Percentiles rank a stretch among this genome's conserved stretches.
Evolutionary conservation across 208 protist genomes (phyloP).

Genomic region (Porcisia deanei): DNA sequence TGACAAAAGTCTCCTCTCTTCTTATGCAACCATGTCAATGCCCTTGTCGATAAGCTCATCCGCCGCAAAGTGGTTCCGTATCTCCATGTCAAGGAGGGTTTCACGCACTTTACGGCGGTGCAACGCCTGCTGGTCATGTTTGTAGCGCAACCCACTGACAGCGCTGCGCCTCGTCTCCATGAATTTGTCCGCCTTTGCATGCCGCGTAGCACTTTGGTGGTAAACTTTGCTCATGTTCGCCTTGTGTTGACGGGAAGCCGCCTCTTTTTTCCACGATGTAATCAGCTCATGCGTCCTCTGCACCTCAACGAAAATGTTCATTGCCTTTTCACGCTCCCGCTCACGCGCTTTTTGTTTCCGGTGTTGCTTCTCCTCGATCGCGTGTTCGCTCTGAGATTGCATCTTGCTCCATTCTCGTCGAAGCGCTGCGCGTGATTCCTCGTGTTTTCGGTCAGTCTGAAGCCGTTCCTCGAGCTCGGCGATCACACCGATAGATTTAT

Average conservation of each 20-base stretch:
- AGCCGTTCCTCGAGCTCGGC: constrained; percentile 13
- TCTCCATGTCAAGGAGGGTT: background rate
- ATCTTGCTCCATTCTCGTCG: background rate
- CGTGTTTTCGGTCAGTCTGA: background rate
- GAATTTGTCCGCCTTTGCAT: constrained; percentile 8
- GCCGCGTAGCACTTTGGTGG: background rate
- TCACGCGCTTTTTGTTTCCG: background rate
- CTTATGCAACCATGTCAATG: background rate
- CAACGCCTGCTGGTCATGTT: constrained; percentile 15
- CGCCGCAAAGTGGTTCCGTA: background rate
- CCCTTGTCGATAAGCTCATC: background rate
- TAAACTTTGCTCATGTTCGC: background rate
- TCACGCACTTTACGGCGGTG: constrained; percentile 7
- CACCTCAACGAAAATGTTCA: background rate
- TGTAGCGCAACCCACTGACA: background rate
- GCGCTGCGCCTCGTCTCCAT: constrained; percentile 8
- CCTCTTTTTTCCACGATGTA: background rate
- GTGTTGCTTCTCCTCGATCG: constrained; percentile 1
- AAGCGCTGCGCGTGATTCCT: constrained; percentile 2
- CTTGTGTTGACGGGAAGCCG: background rate
- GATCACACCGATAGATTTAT: constrained; percentile 9
- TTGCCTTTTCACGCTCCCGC: background rate
- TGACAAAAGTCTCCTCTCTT: background rate
- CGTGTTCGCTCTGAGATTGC: background rate
- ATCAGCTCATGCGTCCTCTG: background rate